These are phyloP conservation scores for Iodosphaeria phyllophila DNA, from an alignment of 2,329 filamentous ascomycete genomes.

Conservation along the genomic window DNA sequence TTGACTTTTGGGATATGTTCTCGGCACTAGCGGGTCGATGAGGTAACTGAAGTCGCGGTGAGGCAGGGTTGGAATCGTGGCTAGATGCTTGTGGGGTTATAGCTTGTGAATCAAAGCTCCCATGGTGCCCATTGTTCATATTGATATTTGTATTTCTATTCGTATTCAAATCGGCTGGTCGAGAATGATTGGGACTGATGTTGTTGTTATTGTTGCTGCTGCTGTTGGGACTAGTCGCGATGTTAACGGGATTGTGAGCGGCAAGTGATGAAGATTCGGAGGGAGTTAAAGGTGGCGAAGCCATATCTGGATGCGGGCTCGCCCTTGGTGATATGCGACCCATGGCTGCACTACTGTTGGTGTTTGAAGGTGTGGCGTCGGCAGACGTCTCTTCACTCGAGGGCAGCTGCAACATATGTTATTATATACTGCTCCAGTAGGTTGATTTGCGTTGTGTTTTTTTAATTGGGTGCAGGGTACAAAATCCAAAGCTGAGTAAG, in stretches of 20 bases:
- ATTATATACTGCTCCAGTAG: too few relatives aligned
- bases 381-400: slow-evolving; percentile 44
- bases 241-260: too few relatives aligned
- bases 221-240: too few relatives aligned
- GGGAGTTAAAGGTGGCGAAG: slow-evolving; percentile 84
- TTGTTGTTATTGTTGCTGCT: too few relatives aligned
- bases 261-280: too few relatives aligned
- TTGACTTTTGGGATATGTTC: slow-evolving; percentile 22
- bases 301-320: slow-evolving; percentile 54
- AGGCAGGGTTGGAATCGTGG: slow-evolving; percentile 26
- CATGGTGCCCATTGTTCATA: slow-evolving; percentile 10
- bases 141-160: too few relatives aligned
- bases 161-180: too few relatives aligned
- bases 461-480: too few relatives aligned
- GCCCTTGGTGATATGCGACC: slow-evolving; percentile 45
- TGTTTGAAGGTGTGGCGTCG: slow-evolving; percentile 41
- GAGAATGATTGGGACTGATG: too few relatives aligned
- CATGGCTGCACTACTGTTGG: slow-evolving; percentile 45
- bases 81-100: slow-evolving; percentile 55
- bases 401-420: slow-evolving; percentile 23
- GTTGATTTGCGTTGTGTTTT: too few relatives aligned
- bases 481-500: too few relatives aligned
- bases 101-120: slow-evolving; percentile 17
- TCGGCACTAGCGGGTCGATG: slow-evolving; percentile 23
- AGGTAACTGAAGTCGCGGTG: slow-evolving; percentile 19